Evolutionary conservation across 2,329 filamentous ascomycete genomes (phyloP).

Genomic region (Penicillium palitans): DNA sequence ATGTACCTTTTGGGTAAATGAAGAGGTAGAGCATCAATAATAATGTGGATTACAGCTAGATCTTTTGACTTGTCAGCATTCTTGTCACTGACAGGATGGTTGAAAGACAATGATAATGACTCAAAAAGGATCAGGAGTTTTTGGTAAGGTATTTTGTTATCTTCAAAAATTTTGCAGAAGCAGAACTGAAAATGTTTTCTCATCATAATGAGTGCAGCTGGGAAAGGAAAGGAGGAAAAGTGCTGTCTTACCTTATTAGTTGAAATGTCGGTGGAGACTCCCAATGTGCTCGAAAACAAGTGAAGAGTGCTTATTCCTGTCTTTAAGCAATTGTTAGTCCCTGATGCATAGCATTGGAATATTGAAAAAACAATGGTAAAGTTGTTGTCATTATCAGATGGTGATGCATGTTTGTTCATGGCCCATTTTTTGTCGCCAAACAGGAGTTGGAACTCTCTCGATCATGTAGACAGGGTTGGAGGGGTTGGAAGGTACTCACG

Average conservation of each 20-base stretch:
- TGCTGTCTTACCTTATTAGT: conserved; percentile 18
- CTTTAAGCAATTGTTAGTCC: conserved; percentile 22
- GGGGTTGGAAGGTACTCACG: conserved; percentile 26
- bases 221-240: conserved; percentile 4
- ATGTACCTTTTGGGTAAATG: conserved; percentile 24
- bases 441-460: conserved; percentile 52
- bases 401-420: conserved; percentile 63
- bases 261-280: neutral
- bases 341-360: conserved; percentile 1
- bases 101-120: conserved; percentile 15
- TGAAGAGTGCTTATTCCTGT: conserved; percentile 7
- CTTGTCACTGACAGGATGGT: conserved; percentile 11
- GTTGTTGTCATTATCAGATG: conserved; percentile 49
- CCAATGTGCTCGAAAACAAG: conserved; percentile 7
- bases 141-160: conserved; percentile 60
- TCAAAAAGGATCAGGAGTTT: conserved; percentile 47
- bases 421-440: conserved; percentile 58
- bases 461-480: conserved; percentile 43
- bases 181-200: conserved; percentile 61
- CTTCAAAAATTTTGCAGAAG: conserved; percentile 62
- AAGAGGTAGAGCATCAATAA: conserved; percentile 1
- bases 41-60: conserved; percentile 10
- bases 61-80: conserved; percentile 23
- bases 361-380: conserved; percentile 9
- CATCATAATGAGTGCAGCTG: conserved; percentile 43